A percentile compares a stretch with the other conserved stretches of the same genome.
These are phyloP conservation scores for Aeschynomene evenia DNA, from an alignment of 306 rosid species.

Conservation along the genomic window DNA sequence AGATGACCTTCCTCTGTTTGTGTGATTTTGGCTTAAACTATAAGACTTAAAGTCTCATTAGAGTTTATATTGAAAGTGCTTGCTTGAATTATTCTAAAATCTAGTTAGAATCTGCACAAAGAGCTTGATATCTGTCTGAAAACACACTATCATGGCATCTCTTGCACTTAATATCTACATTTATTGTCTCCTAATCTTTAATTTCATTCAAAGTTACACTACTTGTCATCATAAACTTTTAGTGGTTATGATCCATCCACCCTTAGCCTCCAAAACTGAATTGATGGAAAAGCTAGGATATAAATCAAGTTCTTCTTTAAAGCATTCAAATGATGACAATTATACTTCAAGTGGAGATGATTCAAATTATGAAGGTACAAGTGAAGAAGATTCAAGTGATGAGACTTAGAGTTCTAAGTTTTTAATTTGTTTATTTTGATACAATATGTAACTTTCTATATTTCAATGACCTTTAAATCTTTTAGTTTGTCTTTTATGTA, in stretches of 20 bases:
- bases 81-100: not conserved
- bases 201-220: not conserved
- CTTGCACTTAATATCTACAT: not conserved
- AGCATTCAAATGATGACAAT: too few relatives aligned
- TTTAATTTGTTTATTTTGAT: too few relatives aligned
- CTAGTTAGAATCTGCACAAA: not conserved
- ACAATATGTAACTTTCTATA: too few relatives aligned
- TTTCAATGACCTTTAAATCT: too few relatives aligned
- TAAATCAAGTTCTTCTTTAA: too few relatives aligned
- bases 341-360: too few relatives aligned
- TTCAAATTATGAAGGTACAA: too few relatives aligned
- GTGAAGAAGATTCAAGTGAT: too few relatives aligned
- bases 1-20: not conserved
- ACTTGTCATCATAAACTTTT: not conserved
- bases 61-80: slow-evolving; percentile 14
- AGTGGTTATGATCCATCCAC: not conserved
- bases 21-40: not conserved
- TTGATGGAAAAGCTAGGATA: too few relatives aligned
- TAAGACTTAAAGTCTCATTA: not conserved
- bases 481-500: too few relatives aligned
- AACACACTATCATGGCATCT: not conserved
- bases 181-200: not conserved
- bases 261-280: too few relatives aligned
- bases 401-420: too few relatives aligned
- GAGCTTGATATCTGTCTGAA: not conserved